A percentile compares a stretch with the other conserved stretches of the same genome.
phyloP scores from a whole-genome alignment of 306 rosid genomes.

The Rosa persica region DNA sequence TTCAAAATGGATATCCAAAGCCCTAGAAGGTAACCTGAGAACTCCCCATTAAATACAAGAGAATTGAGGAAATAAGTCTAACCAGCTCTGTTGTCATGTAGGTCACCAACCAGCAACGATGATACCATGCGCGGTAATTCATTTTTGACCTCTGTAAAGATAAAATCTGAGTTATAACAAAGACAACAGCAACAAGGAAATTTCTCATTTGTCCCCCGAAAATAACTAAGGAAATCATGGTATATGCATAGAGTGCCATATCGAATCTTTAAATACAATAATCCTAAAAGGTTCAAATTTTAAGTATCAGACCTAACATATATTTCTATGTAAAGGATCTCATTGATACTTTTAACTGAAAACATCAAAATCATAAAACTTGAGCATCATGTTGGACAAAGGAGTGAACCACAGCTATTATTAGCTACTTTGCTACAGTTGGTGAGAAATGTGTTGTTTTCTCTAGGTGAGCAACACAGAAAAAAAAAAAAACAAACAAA shows the following conservation, averaged over 20 bases:
- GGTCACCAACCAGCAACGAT: conserved; percentile 79
- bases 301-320: not conserved
- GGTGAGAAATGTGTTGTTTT: conserved; percentile 5
- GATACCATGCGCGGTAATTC: conserved; percentile 97
- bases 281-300: not conserved
- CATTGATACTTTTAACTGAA: not conserved
- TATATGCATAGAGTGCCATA: not conserved
- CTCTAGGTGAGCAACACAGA: not conserved
- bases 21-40: conserved; percentile 5
- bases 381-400: not conserved
- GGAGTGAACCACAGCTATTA: not conserved
- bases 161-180: conserved; percentile 23
- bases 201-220: not conserved
- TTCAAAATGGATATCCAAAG: conserved; percentile 3
- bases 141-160: conserved; percentile 74
- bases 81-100: conserved; percentile 75
- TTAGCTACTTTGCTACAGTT: not conserved
- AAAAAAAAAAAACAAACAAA: conserved; percentile 2
- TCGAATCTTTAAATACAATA: not conserved
- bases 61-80: conserved; percentile 6
- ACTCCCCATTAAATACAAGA: not conserved
- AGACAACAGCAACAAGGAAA: not conserved
- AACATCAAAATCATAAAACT: not conserved
- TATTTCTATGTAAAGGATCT: not conserved
- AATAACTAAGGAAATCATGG: not conserved